Conservation (phyloP, 2,329 filamentous ascomycete species). For the Malbranchea zuffiana region DNA sequence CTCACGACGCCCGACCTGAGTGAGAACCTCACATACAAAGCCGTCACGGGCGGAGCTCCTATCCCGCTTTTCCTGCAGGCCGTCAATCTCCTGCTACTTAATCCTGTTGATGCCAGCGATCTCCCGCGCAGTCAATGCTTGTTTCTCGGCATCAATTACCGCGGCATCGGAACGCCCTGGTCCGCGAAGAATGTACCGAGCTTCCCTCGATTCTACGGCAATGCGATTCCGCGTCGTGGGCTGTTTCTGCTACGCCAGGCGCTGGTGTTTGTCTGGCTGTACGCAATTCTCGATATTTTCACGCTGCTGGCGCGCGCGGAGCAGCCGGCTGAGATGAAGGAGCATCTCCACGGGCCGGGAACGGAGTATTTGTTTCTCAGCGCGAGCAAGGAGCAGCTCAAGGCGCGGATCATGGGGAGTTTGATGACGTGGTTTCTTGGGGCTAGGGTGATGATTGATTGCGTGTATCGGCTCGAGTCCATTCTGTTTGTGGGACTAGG, state of each 20-base stretch:
- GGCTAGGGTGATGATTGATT: no score
- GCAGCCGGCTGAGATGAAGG: neutral
- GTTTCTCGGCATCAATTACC: slow-evolving; percentile 7
- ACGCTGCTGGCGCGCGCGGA: slow-evolving; percentile 1
- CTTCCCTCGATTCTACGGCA: slow-evolving; percentile 14
- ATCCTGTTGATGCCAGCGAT: neutral
- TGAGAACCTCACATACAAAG: neutral
- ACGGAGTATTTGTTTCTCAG: slow-evolving; percentile 2
- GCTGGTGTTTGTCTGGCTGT: slow-evolving; percentile 17
- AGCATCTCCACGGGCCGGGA: slow-evolving; percentile 6
- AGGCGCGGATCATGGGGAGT: slow-evolving; percentile 13
- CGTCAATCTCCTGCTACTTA: slow-evolving; percentile 1
- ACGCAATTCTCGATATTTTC: slow-evolving; percentile 14
- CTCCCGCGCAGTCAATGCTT: neutral
- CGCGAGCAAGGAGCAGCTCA: slow-evolving; percentile 12
- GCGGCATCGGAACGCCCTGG: slow-evolving; percentile 18
- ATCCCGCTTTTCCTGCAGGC: neutral
- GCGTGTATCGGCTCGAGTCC: no score
- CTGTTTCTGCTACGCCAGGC: slow-evolving; percentile 18
- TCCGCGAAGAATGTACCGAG: slow-evolving; percentile 17
- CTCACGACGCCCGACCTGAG: no score
- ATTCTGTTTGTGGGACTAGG: no score
- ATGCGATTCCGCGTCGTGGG: slow-evolving; percentile 3
- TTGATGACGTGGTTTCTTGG: no score
- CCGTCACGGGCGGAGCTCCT: neutral